Percentiles rank a stretch among this genome's conserved stretches.
Conservation (phyloP, 2,329 filamentous ascomycete species). For the Thermothelomyces thermophilus region DNA sequence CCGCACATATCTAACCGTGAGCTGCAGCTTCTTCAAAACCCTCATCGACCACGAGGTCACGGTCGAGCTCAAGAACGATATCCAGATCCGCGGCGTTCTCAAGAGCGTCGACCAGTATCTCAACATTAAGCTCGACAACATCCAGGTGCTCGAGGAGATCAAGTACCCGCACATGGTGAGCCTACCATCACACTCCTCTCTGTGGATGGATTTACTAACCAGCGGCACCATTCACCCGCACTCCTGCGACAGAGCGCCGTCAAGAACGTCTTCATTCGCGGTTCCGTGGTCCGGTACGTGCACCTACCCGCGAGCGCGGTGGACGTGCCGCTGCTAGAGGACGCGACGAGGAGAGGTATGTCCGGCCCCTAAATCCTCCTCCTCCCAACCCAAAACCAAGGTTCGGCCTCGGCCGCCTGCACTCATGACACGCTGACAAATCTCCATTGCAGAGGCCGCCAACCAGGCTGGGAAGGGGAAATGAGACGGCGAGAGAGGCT, state of each 20-base stretch:
- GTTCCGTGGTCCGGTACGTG: slow-evolving; percentile 87
- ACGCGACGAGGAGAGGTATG: slow-evolving; percentile 80
- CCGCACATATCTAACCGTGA: not conserved
- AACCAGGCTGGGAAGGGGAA: slow-evolving; percentile 53
- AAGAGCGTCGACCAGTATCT: slow-evolving; percentile 99
- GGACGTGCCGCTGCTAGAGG: slow-evolving; percentile 79
- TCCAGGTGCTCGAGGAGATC: slow-evolving; percentile 83
- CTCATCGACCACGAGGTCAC: slow-evolving; percentile 96
- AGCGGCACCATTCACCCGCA: not conserved
- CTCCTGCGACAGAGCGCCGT: slow-evolving; percentile 55
- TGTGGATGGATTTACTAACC: too few species aligned
- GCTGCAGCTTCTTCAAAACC: slow-evolving; percentile 87
- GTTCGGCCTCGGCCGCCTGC: not conserved
- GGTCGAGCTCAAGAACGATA: slow-evolving; percentile 98
- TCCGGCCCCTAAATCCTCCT: too few species aligned
- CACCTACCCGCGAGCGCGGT: slow-evolving; percentile 77
- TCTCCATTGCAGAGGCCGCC: slow-evolving; percentile 42
- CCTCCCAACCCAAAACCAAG: not conserved
- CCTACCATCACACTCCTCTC: slow-evolving; percentile 7
- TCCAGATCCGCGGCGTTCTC: slow-evolving; percentile 88
- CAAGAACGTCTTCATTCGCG: slow-evolving; percentile 93
- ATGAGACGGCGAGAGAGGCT: slow-evolving; percentile 24
- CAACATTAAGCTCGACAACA: slow-evolving; percentile 98
- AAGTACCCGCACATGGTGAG: slow-evolving; percentile 87
- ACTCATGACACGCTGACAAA: not conserved